Evolutionary conservation across 371 early-diverging fungal species (phyloP), one percentile per base, ranked within the genome.

Genomic region (Fennellomyces sp.): DNA sequence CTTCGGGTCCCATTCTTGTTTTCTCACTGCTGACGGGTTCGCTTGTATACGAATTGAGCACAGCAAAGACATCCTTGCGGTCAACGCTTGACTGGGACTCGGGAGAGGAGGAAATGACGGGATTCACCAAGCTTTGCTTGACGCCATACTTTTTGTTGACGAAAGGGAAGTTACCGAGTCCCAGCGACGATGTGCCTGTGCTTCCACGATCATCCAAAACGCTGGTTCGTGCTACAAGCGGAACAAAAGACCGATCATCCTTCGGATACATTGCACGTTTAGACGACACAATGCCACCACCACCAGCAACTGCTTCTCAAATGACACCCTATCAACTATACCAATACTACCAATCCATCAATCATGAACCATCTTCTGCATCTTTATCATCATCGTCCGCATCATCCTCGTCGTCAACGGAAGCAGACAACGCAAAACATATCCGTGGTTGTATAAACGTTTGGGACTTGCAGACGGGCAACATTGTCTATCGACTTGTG

Each of bases 11-110:
- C 0, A 70, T 83, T 4, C 66, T 85, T 0, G 69, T 83, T 0
- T 85, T 85, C 52, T 85, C 86, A 0, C 54, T 85, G 3, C 70
- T 81, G 15, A 85, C 86, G 0, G 86, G 86, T 7, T 70, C 78
- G 0, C 57, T 82, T 49, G 86, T 85, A 0, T 64, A 69, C 28
- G 69, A 66, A 52, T 60, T 68, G 51, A 69, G 30, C 30, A 35
- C 31, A n/a, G 27, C 49, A 19, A 45, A 45, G 23, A 2, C 29
- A 31, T 25, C 19, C 12, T 23, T 27, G 25, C 5, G 19, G 2
- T 31, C 47, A 2, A 12, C 15, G 7, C n/a, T 39, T 7, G 38
- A 23, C 17, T 51, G 38, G 53, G 21, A 45, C 23, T 13, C 39
- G 6, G 51, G 25, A 10, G 35, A 42, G 5, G 70, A 72, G 13